phyloP scores from a whole-genome alignment of 305 asterid genomes.

The Solanum chacoense region DNA sequence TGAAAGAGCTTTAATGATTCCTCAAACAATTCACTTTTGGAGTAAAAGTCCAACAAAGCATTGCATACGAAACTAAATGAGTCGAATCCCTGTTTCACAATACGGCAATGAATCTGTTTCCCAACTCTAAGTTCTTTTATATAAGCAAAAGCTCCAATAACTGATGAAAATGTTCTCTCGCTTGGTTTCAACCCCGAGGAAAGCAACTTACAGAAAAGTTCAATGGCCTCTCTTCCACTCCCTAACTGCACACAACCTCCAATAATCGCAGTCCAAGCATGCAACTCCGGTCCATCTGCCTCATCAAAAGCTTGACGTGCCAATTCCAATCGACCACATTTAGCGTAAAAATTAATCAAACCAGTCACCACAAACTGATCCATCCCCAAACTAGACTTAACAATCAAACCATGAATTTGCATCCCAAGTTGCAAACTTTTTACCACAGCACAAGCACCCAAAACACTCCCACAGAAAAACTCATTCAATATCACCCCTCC shows the following conservation, averaged over 20 bases:
- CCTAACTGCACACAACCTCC: constrained; percentile 59
- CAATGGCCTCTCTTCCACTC: constrained; percentile 38
- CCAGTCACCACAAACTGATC: constrained; percentile 56
- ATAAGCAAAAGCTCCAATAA: constrained; percentile 58
- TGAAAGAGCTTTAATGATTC: constrained; percentile 36
- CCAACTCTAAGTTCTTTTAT: constrained; percentile 33
- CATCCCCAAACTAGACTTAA: constrained; percentile 37
- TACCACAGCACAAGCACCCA: constrained; percentile 53
- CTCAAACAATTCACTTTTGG: constrained; percentile 29
- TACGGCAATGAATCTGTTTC: constrained; percentile 43
- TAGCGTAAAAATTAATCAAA: constrained; percentile 56
- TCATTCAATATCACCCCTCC: constrained; percentile 51
- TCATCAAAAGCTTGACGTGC: constrained; percentile 45
- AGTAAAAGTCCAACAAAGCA: constrained; percentile 47
- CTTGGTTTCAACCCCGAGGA: constrained; percentile 40
- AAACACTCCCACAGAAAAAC: constrained; percentile 39
- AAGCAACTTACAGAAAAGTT: constrained; percentile 37
- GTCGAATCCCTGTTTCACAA: constrained; percentile 41
- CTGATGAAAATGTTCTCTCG: constrained; percentile 53
- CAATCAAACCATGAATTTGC: constrained; percentile 49
- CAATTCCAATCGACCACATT: constrained; percentile 43
- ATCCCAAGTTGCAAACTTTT: constrained; percentile 40
- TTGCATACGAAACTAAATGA: constrained; percentile 51
- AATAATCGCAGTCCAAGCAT: constrained; percentile 75
- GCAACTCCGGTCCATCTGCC: constrained; percentile 35